Evolutionary conservation across 805 yeast species (phyloP), one percentile per base, ranked within the genome.

Genomic region (Metschnikowia kunwiensis): DNA sequence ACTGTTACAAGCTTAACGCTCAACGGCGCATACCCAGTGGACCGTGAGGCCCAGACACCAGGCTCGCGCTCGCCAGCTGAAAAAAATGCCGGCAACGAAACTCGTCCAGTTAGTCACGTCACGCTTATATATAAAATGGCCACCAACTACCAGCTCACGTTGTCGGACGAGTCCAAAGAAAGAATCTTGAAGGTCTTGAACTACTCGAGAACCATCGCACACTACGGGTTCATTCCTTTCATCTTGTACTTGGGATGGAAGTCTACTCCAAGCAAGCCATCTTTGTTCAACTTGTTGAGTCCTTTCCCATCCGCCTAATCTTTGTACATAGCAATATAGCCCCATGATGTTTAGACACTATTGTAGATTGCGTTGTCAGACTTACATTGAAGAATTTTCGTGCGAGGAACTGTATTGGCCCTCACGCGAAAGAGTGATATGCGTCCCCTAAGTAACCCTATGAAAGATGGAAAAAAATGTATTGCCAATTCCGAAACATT

Each of bases 191-290:
- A 82, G 62, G 68, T 89, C 46, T 68, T 88, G 50, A 94, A 85
- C 52, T 72, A 86, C 53, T 80, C 96, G 47, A 86, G 87, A 60
- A 84, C 86, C 35, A 75, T 83, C 55, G 85, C 91, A 41, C 98
- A 94, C 67, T 93, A 88, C 65, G 97, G 97, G 30, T 93, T 95
- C 86, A 82, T 93, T 54, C 98, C 98, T 39, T 84, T 93, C 59
- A 82, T 93, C 49, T 72, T 93, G 58, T 93, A 93, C 72, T 70
- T 93, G 53, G 98, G 73, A 14, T 68, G 70, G 71, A 58, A 68
- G 32, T 78, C 86, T 51, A 80, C 91, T 46, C 73, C 87, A 38
- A 83, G 82, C 63, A 86, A 83, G 66, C 97, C 97, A 46, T 79
- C 80, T 48, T 70, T 91, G 57, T 73, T 91, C 62, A 74, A 72